These are phyloP conservation scores for Antarctomyces pellizariae DNA, from an alignment of 495 filamentous ascomycete genomes.

Conservation along the genomic window DNA sequence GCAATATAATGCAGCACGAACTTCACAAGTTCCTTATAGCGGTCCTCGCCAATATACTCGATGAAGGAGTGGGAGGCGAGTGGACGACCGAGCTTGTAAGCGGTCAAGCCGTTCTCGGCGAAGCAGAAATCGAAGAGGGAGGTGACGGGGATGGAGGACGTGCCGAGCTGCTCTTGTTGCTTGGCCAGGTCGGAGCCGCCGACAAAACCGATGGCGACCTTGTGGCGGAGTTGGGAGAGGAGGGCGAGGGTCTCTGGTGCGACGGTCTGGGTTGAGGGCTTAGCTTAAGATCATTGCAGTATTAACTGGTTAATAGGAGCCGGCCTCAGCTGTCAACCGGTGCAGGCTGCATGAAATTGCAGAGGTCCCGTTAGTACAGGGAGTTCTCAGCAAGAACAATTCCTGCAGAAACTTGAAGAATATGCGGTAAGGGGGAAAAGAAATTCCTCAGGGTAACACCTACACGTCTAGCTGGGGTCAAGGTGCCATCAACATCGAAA, in stretches of 20 bases:
- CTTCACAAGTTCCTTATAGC: conserved; percentile 69
- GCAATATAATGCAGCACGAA: conserved; percentile 80
- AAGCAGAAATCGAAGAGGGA: conserved; percentile 91
- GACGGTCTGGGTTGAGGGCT: conserved; percentile 23
- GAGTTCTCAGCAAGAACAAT: conserved; percentile 5
- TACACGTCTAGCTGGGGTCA: conserved; percentile 57
- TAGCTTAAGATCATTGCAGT: conserved; percentile 2
- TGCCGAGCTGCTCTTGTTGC: conserved; percentile 88
- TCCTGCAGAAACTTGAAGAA: no score
- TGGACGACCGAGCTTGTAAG: conserved; percentile 53
- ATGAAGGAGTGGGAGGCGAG: conserved; percentile 70
- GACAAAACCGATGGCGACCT: conserved; percentile 79
- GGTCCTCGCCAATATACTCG: conserved; percentile 71
- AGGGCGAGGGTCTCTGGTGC: conserved; percentile 62
- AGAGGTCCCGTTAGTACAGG: no score
- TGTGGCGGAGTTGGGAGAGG: conserved; percentile 57
- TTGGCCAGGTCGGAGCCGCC: conserved; percentile 73
- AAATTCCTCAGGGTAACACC: conserved; percentile 8
- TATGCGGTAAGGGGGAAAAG: no score
- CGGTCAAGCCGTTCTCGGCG: conserved; percentile 81
- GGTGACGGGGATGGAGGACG: conserved; percentile 34
- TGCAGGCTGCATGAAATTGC: no score
- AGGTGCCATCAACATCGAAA: conserved; percentile 83
- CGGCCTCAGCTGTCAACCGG: no score
- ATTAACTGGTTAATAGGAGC: no score